Base-by-base conservation (phyloP, 2,329 filamentous ascomycete genomes). In the Neofusicoccum umdonicola region DNA sequence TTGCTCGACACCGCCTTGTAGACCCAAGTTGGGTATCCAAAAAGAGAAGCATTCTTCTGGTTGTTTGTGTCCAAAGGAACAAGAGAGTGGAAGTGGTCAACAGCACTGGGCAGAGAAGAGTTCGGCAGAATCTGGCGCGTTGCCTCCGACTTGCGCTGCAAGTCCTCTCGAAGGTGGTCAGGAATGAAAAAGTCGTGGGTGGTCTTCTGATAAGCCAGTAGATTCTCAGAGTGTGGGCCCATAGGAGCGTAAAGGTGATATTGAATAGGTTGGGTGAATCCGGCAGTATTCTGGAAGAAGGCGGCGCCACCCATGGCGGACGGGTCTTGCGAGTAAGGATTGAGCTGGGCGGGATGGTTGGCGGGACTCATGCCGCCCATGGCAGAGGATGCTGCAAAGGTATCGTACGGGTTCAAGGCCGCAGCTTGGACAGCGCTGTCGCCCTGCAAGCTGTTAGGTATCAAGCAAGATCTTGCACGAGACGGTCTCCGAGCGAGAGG, bases 171-270 rank as follows among this genome's bases (percentile, higher is more conserved):
- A 6, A 96, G 78, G 66, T 92, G 88, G 71, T 97, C 93, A 0
- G 92, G 88, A 47, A 98, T 85, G 77, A 99, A 99, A 69, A 98
- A 91, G 73, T 98, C 93, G 73, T 96, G 92, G 1, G 91, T 88
- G 65, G 90, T 89, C 66, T 92, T 88, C 74, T 99, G 94, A 73
- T 96, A 97, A 2, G 90, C 88, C 69, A 91, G 83, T 35, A 97
- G 83, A 68, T 92, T 92, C 67, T 94, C 90, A 66, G 88, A 87
- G 74, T 93, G 87, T n/a, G 91, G 88, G 5, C 92, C 92, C 64
- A 93, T 85, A 0, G 93, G 93, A 37, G 92, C 91, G 76, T 99
- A 99, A 12, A 97, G 84, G 76, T 99, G 95, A 75, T 97, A 96
- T 81, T 94, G 91, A 9, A 76, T 69, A 31, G 85, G 84, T 66